Evolutionary conservation across 2,329 filamentous ascomycete species (phyloP).

Genomic region (Nannizzia gypsea): DNA sequence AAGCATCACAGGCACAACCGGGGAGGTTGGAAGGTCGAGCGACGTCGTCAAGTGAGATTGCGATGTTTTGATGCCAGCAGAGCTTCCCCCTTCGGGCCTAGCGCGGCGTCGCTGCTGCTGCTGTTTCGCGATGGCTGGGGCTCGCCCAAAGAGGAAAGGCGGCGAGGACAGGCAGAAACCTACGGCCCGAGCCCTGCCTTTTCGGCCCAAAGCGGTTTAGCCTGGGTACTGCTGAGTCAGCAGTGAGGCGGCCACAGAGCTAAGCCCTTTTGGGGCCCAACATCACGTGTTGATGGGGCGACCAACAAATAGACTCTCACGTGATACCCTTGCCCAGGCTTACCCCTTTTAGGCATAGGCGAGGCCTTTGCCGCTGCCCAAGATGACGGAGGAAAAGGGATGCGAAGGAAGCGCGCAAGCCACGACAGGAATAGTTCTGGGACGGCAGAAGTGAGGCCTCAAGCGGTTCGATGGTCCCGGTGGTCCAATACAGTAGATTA

Average conservation of each 20-base stretch:
- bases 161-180: not conserved
- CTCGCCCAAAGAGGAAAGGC: not conserved
- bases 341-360: not conserved
- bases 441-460: not conserved
- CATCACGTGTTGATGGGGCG: not conserved
- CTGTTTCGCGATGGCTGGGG: not conserved
- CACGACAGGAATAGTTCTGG: not conserved
- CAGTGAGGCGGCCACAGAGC: not conserved
- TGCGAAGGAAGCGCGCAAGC: not conserved
- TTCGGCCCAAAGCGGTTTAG: not conserved
- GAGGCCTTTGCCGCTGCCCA: not conserved
- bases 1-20: not conserved
- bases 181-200: not conserved
- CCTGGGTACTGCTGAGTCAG: not conserved
- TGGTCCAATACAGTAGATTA: not conserved
- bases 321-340: not conserved
- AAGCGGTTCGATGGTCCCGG: not conserved
- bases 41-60: not conserved
- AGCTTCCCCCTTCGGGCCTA: not conserved
- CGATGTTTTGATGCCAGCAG: not conserved
- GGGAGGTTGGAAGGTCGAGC: too few species aligned
- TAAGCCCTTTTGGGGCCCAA: not conserved
- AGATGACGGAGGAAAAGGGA: not conserved
- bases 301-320: not conserved
- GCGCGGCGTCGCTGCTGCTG: not conserved